Conservation (phyloP, 2,329 filamentous ascomycete species). For the Penicillium sp. region DNA sequence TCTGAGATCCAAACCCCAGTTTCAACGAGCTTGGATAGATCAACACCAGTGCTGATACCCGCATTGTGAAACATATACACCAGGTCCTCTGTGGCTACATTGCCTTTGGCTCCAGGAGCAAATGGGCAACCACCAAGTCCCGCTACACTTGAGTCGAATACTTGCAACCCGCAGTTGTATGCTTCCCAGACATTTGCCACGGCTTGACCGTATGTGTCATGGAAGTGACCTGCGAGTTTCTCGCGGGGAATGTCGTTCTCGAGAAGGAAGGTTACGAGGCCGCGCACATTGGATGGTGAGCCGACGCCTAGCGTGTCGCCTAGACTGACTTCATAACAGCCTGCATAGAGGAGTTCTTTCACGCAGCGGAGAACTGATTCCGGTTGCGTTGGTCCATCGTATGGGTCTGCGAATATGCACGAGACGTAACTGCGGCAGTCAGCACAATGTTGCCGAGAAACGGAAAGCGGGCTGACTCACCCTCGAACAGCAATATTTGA, state of each 20-base stretch:
- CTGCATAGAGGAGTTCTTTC: slow-evolving; percentile 71
- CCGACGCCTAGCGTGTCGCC: slow-evolving; percentile 92
- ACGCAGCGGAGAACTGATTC: slow-evolving; percentile 50
- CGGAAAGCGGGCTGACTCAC: slow-evolving; percentile 5
- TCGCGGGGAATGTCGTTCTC: slow-evolving; percentile 60
- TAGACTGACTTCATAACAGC: slow-evolving; percentile 84
- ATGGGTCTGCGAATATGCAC: slow-evolving; percentile 45
- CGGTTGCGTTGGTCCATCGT: slow-evolving; percentile 54
- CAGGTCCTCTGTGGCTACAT: slow-evolving; percentile 80
- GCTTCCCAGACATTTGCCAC: slow-evolving; percentile 77
- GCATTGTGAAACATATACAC: slow-evolving; percentile 63
- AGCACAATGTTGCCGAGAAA: fast-evolving
- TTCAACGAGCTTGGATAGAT: slow-evolving; percentile 59
- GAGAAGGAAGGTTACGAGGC: slow-evolving; percentile 33
- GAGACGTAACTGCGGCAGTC: slow-evolving; percentile 32
- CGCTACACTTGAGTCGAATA: slow-evolving; percentile 75
- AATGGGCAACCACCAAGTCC: slow-evolving; percentile 84
- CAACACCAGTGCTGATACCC: slow-evolving; percentile 71
- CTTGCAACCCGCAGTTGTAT: slow-evolving; percentile 72
- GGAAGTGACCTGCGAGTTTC: slow-evolving; percentile 79
- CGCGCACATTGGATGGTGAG: slow-evolving; percentile 48
- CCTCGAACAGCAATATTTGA: slow-evolving; percentile 35
- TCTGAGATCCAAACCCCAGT: slow-evolving; percentile 72
- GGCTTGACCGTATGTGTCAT: slow-evolving; percentile 84
- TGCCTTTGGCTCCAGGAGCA: slow-evolving; percentile 80